phyloP scores from a whole-genome alignment of 2,329 filamentous ascomycete genomes.

The Cytospora chrysosperma region DNA sequence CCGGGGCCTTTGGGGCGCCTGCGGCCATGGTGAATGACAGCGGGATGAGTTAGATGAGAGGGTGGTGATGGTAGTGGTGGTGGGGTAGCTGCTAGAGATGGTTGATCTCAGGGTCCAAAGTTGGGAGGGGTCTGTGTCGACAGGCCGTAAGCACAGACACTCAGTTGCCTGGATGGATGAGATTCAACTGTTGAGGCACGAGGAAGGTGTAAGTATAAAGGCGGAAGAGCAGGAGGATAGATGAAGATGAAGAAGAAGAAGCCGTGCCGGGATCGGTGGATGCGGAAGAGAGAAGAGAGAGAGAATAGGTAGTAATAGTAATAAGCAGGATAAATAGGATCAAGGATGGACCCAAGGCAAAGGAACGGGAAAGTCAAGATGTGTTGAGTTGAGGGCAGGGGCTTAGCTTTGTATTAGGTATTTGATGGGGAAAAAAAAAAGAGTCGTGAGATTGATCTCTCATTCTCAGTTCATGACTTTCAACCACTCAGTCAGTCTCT shows the following conservation, averaged over 20 bases:
- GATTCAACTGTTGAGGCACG: background rate
- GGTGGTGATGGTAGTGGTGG: constrained; percentile 1
- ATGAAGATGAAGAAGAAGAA: background rate
- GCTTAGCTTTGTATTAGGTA: constrained; percentile 22
- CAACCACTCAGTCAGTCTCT: background rate
- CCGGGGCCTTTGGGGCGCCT: constrained; percentile 48
- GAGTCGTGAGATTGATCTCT: background rate
- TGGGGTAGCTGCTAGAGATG: constrained; percentile 20
- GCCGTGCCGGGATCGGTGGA: background rate
- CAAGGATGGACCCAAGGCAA: background rate
- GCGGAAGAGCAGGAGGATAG: background rate
- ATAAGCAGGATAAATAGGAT: background rate
- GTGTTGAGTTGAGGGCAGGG: background rate
- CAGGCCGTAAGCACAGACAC: background rate
- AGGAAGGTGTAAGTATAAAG: background rate
- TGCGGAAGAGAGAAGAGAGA: background rate
- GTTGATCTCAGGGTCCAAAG: background rate
- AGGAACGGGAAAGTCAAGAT: background rate
- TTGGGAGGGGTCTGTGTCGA: background rate
- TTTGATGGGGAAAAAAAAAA: background rate
- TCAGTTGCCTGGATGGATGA: no score
- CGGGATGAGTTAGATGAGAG: constrained; percentile 28
- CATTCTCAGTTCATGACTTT: background rate
- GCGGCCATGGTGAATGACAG: constrained; percentile 42
- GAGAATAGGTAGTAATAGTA: no score